Percentiles rank a stretch among this genome's conserved stretches.
Conservation (phyloP, 2,329 filamentous ascomycete species). For the Ramularia collo-cygni region DNA sequence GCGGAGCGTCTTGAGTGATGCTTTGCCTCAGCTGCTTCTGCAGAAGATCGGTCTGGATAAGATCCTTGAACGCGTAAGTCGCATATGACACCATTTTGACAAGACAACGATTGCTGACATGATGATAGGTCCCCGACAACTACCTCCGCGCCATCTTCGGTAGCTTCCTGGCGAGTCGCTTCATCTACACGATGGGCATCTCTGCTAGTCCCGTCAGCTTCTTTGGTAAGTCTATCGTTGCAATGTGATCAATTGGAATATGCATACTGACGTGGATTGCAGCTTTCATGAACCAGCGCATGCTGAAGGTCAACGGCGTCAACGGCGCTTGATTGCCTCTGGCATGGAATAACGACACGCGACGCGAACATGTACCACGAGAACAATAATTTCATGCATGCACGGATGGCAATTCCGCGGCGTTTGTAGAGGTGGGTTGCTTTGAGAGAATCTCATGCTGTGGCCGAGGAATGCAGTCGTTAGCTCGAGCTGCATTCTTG, state of each 20-base stretch:
- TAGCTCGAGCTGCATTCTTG: too few relatives aligned
- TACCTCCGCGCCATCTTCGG: conserved; percentile 95
- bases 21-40: conserved; percentile 74
- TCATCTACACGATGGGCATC: conserved; percentile 93
- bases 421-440: too few relatives aligned
- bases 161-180: conserved; percentile 86
- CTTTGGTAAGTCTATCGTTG: conserved; percentile 44
- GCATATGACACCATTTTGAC: not conserved
- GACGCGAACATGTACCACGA: conserved; percentile 2
- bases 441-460: too few relatives aligned
- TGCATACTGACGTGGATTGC: too few relatives aligned
- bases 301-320: conserved; percentile 33
- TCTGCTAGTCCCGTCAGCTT: conserved; percentile 94
- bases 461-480: too few relatives aligned
- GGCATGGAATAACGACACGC: too few relatives aligned
- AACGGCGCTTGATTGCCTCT: too few relatives aligned
- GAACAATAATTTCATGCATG: not conserved
- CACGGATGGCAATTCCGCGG: too few relatives aligned
- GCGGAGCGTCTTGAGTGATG: conserved; percentile 71
- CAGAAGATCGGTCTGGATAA: conserved; percentile 87
- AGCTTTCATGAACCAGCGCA: conserved; percentile 61
- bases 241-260: too few relatives aligned
- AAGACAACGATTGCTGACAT: conserved; percentile 17
- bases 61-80: conserved; percentile 67
- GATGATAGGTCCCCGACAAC: conserved; percentile 67